Evolutionary conservation across 495 filamentous ascomycete genomes (phyloP).

Genomic region (Aspergillus affinis): DNA sequence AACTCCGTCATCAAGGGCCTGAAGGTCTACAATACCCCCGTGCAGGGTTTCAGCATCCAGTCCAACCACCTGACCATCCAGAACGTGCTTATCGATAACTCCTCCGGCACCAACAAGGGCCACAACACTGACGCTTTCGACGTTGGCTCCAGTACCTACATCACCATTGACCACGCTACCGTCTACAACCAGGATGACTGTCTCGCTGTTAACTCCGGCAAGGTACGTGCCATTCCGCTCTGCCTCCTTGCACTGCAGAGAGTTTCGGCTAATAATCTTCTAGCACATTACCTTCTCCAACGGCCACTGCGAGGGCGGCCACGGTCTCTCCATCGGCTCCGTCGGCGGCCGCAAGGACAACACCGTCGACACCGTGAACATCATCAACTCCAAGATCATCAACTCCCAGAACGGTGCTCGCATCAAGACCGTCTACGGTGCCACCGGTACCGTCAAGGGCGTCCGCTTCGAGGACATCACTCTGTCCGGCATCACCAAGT

Average conservation of each 20-base stretch:
- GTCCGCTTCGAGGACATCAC: conserved; percentile 62
- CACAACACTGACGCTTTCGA: conserved; percentile 73
- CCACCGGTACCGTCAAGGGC: conserved; percentile 55
- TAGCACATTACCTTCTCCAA: conserved; percentile 54
- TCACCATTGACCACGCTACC: conserved; percentile 55
- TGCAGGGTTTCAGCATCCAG: conserved; percentile 62
- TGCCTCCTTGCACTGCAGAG: neutral
- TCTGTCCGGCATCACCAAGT: conserved; percentile 56
- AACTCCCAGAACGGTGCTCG: conserved; percentile 51
- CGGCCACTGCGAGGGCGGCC: conserved; percentile 55
- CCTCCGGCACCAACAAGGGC: conserved; percentile 50
- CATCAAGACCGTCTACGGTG: conserved; percentile 61
- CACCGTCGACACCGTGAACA: conserved; percentile 55
- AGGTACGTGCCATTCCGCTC: conserved; percentile 15
- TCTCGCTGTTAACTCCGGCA: conserved; percentile 62
- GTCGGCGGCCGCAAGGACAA: conserved; percentile 63
- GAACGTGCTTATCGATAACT: conserved; percentile 60
- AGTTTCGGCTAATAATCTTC: conserved; percentile 14
- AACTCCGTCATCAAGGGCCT: conserved; percentile 44
- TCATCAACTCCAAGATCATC: conserved; percentile 49
- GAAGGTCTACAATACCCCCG: conserved; percentile 57
- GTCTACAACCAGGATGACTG: conserved; percentile 69
- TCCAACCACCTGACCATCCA: conserved; percentile 48
- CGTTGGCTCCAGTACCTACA: conserved; percentile 49
- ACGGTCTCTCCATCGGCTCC: conserved; percentile 67